Evolutionary conservation across 2,329 filamentous ascomycete species (phyloP).

Genomic region (Knufia petricola): DNA sequence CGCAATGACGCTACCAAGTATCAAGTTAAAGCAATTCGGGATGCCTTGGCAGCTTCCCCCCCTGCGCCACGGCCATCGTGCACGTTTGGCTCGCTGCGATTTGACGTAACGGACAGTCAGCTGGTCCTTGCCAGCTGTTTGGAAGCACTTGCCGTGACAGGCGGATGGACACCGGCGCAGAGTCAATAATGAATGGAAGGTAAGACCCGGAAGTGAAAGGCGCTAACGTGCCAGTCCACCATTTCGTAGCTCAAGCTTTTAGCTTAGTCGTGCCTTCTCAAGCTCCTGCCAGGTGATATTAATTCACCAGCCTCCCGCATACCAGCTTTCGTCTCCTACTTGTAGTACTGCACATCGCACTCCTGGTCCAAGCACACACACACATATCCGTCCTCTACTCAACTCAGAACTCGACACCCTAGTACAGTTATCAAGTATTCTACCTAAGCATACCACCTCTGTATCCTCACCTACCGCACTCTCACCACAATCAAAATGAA

Average conservation of each 20-base stretch:
- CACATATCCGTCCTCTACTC: background rate
- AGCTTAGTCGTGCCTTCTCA: too few relatives aligned
- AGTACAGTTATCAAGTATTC: background rate
- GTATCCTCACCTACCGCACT: background rate
- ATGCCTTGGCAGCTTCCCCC: background rate
- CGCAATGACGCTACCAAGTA: background rate
- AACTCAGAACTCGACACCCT: background rate
- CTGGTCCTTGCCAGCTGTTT: background rate
- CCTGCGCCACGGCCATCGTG: background rate
- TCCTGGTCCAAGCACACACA: background rate
- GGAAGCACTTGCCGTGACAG: too few relatives aligned
- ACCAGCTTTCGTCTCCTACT: background rate
- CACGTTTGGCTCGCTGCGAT: slow-evolving; percentile 4
- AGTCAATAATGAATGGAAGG: too few relatives aligned
- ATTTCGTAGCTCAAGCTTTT: too few relatives aligned
- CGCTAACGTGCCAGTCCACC: background rate
- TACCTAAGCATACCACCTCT: background rate
- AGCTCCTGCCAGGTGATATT: background rate
- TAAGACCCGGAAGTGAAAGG: too few relatives aligned
- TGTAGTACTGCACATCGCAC: background rate
- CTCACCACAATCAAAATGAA: slow-evolving; percentile 7
- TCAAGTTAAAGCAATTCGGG: background rate
- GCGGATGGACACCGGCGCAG: too few relatives aligned
- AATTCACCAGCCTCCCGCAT: slow-evolving; percentile 1
- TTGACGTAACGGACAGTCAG: background rate